phyloP scores from a whole-genome alignment of 306 rosid species.

The Vigna unguiculata region DNA sequence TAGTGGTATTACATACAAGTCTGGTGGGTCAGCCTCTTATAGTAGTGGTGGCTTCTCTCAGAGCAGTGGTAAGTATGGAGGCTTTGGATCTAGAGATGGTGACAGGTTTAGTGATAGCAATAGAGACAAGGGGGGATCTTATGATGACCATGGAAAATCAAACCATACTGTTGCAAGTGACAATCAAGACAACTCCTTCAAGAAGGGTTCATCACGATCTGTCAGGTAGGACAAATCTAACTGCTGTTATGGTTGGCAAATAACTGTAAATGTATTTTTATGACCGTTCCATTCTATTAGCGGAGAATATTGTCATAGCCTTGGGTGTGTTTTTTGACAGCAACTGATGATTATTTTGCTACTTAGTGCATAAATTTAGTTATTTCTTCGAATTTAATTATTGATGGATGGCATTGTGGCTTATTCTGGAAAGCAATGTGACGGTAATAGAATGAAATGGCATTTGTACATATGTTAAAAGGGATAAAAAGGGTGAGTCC shows the following conservation, averaged over 20 bases:
- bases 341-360: conserved; percentile 14
- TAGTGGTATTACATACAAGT: conserved; percentile 78
- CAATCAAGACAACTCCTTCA: conserved; percentile 64
- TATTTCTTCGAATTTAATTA: conserved; percentile 7
- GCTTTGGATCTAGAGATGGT: conserved; percentile 58
- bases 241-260: conserved; percentile 34
- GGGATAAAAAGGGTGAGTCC: no score
- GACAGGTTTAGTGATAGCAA: conserved; percentile 67
- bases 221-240: conserved; percentile 59
- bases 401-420: not conserved
- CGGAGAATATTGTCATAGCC: conserved; percentile 17
- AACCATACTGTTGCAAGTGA: conserved; percentile 50
- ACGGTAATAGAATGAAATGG: not conserved
- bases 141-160: conserved; percentile 61
- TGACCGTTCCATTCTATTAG: conserved; percentile 16
- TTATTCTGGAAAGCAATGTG: not conserved
- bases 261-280: conserved; percentile 2
- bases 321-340: conserved; percentile 22
- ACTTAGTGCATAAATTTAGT: conserved; percentile 19
- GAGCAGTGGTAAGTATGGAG: conserved; percentile 73
- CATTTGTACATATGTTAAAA: not conserved
- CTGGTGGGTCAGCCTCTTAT: conserved; percentile 70
- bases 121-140: conserved; percentile 64
- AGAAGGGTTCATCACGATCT: conserved; percentile 61
- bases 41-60: conserved; percentile 64